Evolutionary conservation across 2,329 filamentous ascomycete genomes (phyloP).

Genomic region (Parasarocladium wereldwijsianum): DNA sequence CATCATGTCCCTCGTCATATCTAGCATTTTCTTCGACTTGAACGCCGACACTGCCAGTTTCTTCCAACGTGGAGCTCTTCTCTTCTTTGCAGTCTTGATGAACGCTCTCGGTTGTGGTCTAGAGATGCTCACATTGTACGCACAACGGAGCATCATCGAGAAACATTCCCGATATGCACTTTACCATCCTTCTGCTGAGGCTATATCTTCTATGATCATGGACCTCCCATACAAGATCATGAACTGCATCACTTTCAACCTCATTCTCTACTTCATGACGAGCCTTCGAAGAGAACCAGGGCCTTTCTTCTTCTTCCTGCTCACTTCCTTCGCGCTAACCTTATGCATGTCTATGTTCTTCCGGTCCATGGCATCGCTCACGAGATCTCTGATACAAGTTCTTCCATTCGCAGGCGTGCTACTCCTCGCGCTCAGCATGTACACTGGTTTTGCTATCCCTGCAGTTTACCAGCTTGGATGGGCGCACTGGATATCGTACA

Average conservation of each 20-base stretch:
- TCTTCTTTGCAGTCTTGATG: constrained; percentile 20
- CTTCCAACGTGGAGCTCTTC: constrained; percentile 24
- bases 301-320: constrained; percentile 47
- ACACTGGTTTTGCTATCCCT: constrained; percentile 33
- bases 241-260: constrained; percentile 36
- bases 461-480: constrained; percentile 27
- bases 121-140: constrained; percentile 46
- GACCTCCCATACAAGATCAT: constrained; percentile 30
- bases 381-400: too few species aligned
- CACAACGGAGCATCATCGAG: constrained; percentile 15
- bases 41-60: too few species aligned
- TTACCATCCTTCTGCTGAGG: constrained; percentile 17
- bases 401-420: constrained; percentile 22
- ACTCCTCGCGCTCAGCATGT: constrained; percentile 19
- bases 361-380: constrained; percentile 49
- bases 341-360: constrained; percentile 50
- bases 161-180: constrained; percentile 18
- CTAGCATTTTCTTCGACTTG: too few species aligned
- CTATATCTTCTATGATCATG: constrained; percentile 23
- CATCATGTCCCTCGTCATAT: constrained; percentile 36
- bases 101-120: not conserved
- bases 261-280: constrained; percentile 19
- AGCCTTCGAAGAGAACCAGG: constrained; percentile 13
- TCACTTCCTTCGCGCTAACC: constrained; percentile 44
- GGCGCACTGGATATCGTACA: constrained; percentile 42